These are phyloP conservation scores for Calonectria hawksworthii DNA, from an alignment of 2,329 filamentous ascomycete genomes.

Conservation along the genomic window DNA sequence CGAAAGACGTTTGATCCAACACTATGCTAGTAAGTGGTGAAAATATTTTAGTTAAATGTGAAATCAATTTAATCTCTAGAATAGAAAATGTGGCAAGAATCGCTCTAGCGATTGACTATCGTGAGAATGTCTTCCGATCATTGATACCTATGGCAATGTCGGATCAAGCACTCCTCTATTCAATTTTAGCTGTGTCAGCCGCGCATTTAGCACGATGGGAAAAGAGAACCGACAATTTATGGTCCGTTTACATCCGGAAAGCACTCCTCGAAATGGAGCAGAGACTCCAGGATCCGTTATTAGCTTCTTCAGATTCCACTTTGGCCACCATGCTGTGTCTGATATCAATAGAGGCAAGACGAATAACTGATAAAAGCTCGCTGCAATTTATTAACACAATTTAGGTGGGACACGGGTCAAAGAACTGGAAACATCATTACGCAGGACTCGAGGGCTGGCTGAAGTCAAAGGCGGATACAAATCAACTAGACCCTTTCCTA, in stretches of 20 bases:
- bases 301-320: neutral
- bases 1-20: neutral
- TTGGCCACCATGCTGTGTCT: slow-evolving; percentile 1
- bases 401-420: neutral
- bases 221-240: neutral
- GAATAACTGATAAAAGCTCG: neutral
- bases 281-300: neutral
- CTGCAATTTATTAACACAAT: neutral
- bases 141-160: slow-evolving; percentile 16
- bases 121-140: slow-evolving; percentile 13
- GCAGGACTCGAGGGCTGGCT: slow-evolving; percentile 6
- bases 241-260: neutral
- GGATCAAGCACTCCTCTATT: neutral
- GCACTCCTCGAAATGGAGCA: neutral
- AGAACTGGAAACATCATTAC: slow-evolving; percentile 7
- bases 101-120: slow-evolving; percentile 19
- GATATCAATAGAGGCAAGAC: neutral
- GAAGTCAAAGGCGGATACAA: neutral
- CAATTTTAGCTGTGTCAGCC: neutral
- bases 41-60: neutral
- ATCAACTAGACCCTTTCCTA: neutral
- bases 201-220: neutral
- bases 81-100: slow-evolving; percentile 22
- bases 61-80: neutral
- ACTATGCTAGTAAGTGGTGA: neutral